Evolutionary conservation across 257 asterid genomes (phyloP).

Genomic region (Solanum tarapatanum): DNA sequence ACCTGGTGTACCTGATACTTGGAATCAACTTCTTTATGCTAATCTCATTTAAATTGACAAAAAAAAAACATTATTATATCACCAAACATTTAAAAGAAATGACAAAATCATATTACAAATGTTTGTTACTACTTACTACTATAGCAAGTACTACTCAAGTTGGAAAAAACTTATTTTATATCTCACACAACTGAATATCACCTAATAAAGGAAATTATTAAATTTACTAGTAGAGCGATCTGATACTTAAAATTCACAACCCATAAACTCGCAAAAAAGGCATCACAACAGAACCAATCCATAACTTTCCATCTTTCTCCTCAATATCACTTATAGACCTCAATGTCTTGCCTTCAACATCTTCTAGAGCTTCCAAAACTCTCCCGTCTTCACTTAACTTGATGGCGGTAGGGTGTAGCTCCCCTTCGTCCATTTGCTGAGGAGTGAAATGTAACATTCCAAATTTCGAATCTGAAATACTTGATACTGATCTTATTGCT

Average conservation of each 20-base stretch:
- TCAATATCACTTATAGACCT: constrained; percentile 53
- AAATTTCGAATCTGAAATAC: neutral
- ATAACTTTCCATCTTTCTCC: constrained; percentile 50
- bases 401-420: constrained; percentile 44
- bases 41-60: neutral
- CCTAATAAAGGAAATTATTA: too few species aligned
- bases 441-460: neutral
- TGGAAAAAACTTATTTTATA: neutral
- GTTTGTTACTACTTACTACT: neutral
- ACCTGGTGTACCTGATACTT: constrained; percentile 41
- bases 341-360: constrained; percentile 34
- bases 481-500: constrained; percentile 25
- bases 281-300: constrained; percentile 47
- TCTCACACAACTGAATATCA: neutral
- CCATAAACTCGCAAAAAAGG: constrained; percentile 37
- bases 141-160: neutral
- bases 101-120: neutral
- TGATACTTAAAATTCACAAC: neutral
- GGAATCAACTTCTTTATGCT: constrained; percentile 35
- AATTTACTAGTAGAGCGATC: too few species aligned
- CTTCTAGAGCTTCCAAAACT: constrained; percentile 45
- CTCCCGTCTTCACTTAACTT: constrained; percentile 40
- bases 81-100: neutral
- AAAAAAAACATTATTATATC: neutral
- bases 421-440: constrained; percentile 30